Evolutionary conservation across 352 stramenopile genomes (phyloP), one percentile per base, ranked within the genome.

Genomic region (Peronospora destructor): DNA sequence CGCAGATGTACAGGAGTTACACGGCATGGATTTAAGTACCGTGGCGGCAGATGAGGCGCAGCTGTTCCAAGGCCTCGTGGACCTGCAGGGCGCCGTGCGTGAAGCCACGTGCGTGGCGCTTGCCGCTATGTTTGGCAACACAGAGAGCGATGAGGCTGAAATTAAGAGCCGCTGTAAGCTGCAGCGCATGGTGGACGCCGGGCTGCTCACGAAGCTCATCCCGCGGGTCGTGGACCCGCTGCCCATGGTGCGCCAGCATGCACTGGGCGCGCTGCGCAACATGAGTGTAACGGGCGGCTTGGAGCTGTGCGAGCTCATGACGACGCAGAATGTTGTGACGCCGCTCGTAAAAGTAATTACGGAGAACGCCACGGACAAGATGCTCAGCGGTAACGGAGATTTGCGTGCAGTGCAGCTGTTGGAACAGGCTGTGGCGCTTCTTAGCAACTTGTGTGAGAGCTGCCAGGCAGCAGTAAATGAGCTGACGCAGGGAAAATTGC

Each of bases 81-180:
- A 87, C 53, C 38, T 84, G 17, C 77, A 91, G 56, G 81, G 81
- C 23, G 84, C 84, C 23, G 81, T 94, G 41, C 84, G 84, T 11
- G 84, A 94, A 52, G 76, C 79, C 26, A 92, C 84, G 46, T 94
- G 84, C 50, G 76, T 94, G n/a, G 65, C 78, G 28, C 60, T 94
- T 41, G 84, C 84, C 41, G 78, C 73, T 40, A 90, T 91, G 73
- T 94, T 87, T 45, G 81, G 81, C 12, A 76, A 90, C 49, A 38
- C 67, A n/a, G 60, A 66, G 45, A 75, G 67, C 43, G 73, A 82
- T 9, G 70, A 79, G n/a, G 56, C 71, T 17, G 79, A 89, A 56
- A 47, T 38, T 14, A 53, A 61, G 30, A 87, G 71, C 36, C 65
- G 64, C 21, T 71, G 72, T 56, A 85, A 89, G 48, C 55, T 94